Percentiles rank a stretch among this genome's conserved stretches.
Conservation (phyloP, 805 yeast species). For the Clavispora asparagi region DNA sequence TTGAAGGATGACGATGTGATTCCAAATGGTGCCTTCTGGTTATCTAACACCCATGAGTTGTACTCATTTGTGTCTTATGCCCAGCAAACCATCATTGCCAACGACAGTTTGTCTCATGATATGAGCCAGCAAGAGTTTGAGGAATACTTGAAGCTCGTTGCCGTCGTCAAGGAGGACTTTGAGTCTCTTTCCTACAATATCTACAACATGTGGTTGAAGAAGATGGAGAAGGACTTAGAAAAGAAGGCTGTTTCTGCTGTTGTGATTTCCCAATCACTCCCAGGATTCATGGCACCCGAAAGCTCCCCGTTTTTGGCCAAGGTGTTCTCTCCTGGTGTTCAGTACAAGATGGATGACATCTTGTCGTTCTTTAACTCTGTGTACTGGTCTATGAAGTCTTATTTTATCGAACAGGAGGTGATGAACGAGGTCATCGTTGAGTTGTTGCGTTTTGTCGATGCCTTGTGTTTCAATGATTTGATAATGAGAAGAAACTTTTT, state of each 20-base stretch:
- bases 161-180: conserved; percentile 89
- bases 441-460: conserved; percentile 80
- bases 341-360: conserved; percentile 91
- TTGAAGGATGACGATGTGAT: conserved; percentile 82
- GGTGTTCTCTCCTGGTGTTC: conserved; percentile 65
- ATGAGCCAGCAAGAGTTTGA: conserved; percentile 88
- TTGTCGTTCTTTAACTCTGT: conserved; percentile 84
- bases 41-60: conserved; percentile 91
- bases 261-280: conserved; percentile 88
- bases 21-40: conserved; percentile 95
- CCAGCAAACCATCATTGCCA: conserved; percentile 82
- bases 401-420: conserved; percentile 79
- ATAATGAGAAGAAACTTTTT: conserved; percentile 91
- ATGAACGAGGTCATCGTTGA: conserved; percentile 81
- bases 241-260: conserved; percentile 94
- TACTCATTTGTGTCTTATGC: conserved; percentile 94
- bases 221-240: conserved; percentile 83
- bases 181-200: conserved; percentile 90
- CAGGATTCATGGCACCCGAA: conserved; percentile 91
- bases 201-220: conserved; percentile 96
- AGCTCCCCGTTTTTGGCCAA: conserved; percentile 75
- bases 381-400: conserved; percentile 89
- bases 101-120: conserved; percentile 71
- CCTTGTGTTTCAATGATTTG: conserved; percentile 90
- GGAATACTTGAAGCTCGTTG: conserved; percentile 82